phyloP scores from a whole-genome alignment of 441 rosid genomes.

The Gossypium schwendimanii region DNA sequence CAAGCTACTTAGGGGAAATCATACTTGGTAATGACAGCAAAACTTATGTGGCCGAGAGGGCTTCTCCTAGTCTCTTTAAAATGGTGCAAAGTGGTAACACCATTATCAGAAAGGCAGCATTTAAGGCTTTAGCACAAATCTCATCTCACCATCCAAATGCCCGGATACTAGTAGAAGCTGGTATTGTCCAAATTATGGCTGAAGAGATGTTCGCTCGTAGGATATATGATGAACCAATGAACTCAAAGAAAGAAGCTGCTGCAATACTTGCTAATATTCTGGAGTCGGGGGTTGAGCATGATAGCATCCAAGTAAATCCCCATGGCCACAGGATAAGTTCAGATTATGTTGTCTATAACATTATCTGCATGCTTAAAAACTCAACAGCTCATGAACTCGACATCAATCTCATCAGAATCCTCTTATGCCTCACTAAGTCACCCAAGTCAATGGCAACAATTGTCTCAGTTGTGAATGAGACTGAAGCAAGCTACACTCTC shows the following conservation, averaged over 20 bases:
- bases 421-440: slow-evolving; percentile 53
- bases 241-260: slow-evolving; percentile 66
- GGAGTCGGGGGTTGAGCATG: slow-evolving; percentile 62
- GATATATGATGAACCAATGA: slow-evolving; percentile 45
- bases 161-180: slow-evolving; percentile 48
- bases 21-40: slow-evolving; percentile 54
- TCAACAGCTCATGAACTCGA: slow-evolving; percentile 64
- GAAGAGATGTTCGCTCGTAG: slow-evolving; percentile 66
- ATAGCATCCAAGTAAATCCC: slow-evolving; percentile 42
- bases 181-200: slow-evolving; percentile 51
- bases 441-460: slow-evolving; percentile 46
- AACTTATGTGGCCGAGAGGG: slow-evolving; percentile 60
- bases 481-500: slow-evolving; percentile 61
- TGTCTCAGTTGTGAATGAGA: slow-evolving; percentile 54
- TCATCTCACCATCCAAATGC: slow-evolving; percentile 60
- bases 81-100: slow-evolving; percentile 58
- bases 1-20: slow-evolving; percentile 57
- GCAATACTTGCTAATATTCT: slow-evolving; percentile 69
- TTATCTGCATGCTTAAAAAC: slow-evolving; percentile 64
- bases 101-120: slow-evolving; percentile 48
- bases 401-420: slow-evolving; percentile 61
- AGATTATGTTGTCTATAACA: slow-evolving; percentile 55
- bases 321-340: slow-evolving; percentile 66
- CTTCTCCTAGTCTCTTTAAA: slow-evolving; percentile 50
- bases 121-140: slow-evolving; percentile 61